Base-by-base conservation (phyloP, 1,284 basidiomycete species). In the Apiotrichum veenhuisii region DNA sequence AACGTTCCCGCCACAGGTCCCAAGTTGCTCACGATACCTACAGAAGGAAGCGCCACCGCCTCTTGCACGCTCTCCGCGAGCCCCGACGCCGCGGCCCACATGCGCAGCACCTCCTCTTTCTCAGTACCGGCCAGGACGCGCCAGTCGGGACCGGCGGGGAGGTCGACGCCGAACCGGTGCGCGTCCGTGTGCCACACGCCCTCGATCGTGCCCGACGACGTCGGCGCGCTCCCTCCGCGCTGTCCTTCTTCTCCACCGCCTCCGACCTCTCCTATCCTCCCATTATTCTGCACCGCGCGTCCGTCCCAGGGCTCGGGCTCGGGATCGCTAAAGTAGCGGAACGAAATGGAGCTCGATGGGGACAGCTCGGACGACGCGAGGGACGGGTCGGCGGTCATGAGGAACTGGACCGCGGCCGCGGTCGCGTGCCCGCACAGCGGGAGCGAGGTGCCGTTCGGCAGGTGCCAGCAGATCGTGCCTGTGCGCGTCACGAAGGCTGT, bases 381-480 rank as follows among this genome's bases (percentile, higher is more conserved):
- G n/a, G n/a, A n/a, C n/a, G n/a, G n/a, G n/a, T n/a, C n/a, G 15
- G 18, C 3, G 20, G n/a, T 25, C 20, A 50, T 23, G 25, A 44
- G 42, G 15, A n/a, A 40, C 11, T 40, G 36, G 7, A 40, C 48
- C 17, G 22, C 48, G 8, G 48, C 48, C 2, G 36, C 48, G 11
- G 48, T 50, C 1, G 36, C 48, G 25, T 50, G 48, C 5, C 48
- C 48, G 25, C 48, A 50, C 15, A 50, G 37, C 25, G 48, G 48
- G 25, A 50, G 48, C 25, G 48, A 18, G 23, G 27, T 5, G 15
- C 48, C 48, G 10, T 5, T 27, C 18, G 7, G 9, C 17, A 18
- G 33, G 10, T 20, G 20, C 48, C 48, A 50, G 15, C 20, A 14
- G 12, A 48, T 22, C 33, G 34, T 17, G 3, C 25, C 12, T 23